Evolutionary conservation across 768 basidiomycete species (phyloP).

Genomic region (Inosperma sp.): DNA sequence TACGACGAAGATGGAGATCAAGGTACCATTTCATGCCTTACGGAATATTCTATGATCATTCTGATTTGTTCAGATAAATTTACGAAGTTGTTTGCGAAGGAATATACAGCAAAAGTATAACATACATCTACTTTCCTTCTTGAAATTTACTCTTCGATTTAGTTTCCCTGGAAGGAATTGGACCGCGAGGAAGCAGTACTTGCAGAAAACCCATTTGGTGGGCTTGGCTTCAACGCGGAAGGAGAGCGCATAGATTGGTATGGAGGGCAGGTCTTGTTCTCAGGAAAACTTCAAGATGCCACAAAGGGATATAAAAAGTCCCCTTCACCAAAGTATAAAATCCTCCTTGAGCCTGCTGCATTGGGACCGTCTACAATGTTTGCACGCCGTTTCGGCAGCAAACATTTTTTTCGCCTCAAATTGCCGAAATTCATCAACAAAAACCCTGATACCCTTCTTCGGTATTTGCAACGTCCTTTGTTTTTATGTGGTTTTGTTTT

Average conservation of each 20-base stretch:
- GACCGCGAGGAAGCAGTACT: slow-evolving; percentile 50
- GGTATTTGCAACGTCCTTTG: slow-evolving; percentile 46
- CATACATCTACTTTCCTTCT: background rate
- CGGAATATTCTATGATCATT: too few relatives aligned
- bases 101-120: slow-evolving; percentile 31
- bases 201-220: slow-evolving; percentile 27
- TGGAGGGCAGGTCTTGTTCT: slow-evolving; percentile 58
- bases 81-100: slow-evolving; percentile 34
- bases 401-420: slow-evolving; percentile 48
- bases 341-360: slow-evolving; percentile 45
- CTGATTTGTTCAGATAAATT: slow-evolving; percentile 14
- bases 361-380: slow-evolving; percentile 56
- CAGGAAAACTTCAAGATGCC: slow-evolving; percentile 32
- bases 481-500: slow-evolving; percentile 52
- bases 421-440: slow-evolving; percentile 33
- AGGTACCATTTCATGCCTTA: background rate
- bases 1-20: slow-evolving; percentile 4
- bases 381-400: slow-evolving; percentile 59
- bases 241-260: slow-evolving; percentile 43
- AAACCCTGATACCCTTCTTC: slow-evolving; percentile 28
- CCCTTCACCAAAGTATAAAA: slow-evolving; percentile 35
- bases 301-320: slow-evolving; percentile 19
- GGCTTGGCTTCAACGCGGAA: slow-evolving; percentile 40
- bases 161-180: slow-evolving; percentile 63
- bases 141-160: background rate